Percentiles rank a stretch among this genome's conserved stretches.
phyloP scores from a whole-genome alignment of 192 early-diverging fungal genomes.

The Geranomyces variabilis region DNA sequence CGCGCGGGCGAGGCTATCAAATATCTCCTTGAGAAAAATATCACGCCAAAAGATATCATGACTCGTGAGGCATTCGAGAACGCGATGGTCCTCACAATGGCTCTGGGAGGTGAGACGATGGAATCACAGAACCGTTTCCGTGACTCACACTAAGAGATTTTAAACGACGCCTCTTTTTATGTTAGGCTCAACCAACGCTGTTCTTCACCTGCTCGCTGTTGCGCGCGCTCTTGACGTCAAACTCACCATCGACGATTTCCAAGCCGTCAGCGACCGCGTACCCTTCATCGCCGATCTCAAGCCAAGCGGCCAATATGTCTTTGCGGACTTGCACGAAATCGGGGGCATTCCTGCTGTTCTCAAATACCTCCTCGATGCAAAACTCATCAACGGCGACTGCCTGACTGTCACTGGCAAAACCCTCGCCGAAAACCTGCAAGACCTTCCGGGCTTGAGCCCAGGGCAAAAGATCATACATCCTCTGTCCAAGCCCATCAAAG shows the following conservation, averaged over 20 bases:
- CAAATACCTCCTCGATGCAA: slow-evolving; percentile 89
- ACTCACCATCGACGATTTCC: slow-evolving; percentile 94
- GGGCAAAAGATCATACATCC: slow-evolving; percentile 90
- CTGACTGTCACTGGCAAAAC: slow-evolving; percentile 99
- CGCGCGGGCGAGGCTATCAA: slow-evolving; percentile 85
- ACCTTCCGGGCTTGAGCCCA: slow-evolving; percentile 72
- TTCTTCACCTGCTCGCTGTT: slow-evolving; percentile 91
- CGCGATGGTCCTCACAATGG: slow-evolving; percentile 91
- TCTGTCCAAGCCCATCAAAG: slow-evolving; percentile 85
- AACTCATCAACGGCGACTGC: slow-evolving; percentile 81
- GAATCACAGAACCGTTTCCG: neutral
- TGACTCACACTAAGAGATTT: neutral
- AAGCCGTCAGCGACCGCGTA: slow-evolving; percentile 81
- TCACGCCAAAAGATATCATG: slow-evolving; percentile 96
- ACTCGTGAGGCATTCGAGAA: slow-evolving; percentile 94
- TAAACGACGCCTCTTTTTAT: too few species aligned
- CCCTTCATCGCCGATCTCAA: slow-evolving; percentile 98
- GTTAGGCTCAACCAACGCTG: slow-evolving; percentile 87
- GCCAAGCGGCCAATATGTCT: slow-evolving; percentile 97
- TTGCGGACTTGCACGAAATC: slow-evolving; percentile 92
- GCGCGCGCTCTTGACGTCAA: slow-evolving; percentile 81
- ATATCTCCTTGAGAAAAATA: slow-evolving; percentile 85
- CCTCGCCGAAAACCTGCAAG: slow-evolving; percentile 86
- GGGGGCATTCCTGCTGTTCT: slow-evolving; percentile 95
- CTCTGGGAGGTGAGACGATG: slow-evolving; percentile 71